Evolutionary conservation across 2,329 filamentous ascomycete species (phyloP).

Genomic region (Coniochaeta ligniaria): DNA sequence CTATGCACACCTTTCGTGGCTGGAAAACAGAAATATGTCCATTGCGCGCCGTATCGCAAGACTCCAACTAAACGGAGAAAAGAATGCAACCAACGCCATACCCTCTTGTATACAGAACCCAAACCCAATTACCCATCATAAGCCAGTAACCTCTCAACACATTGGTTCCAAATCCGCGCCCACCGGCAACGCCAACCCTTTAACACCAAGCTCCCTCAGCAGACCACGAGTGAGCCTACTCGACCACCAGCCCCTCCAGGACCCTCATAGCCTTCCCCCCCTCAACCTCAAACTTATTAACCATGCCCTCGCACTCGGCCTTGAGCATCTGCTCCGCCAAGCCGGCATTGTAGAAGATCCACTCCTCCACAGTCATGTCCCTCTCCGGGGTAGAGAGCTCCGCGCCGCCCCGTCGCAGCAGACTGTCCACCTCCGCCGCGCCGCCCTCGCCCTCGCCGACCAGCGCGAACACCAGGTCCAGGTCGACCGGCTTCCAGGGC

Average conservation of each 20-base stretch:
- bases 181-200: background rate
- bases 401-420: constrained; percentile 43
- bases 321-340: constrained; percentile 74
- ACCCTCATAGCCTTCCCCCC: constrained; percentile 70
- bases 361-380: constrained; percentile 88
- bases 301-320: constrained; percentile 74
- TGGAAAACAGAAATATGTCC: too few relatives aligned
- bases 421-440: constrained; percentile 36
- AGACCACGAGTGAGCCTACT: constrained; percentile 12
- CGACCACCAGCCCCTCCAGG: constrained; percentile 64
- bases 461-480: constrained; percentile 62
- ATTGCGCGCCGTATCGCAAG: too few relatives aligned
- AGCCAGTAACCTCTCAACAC: too few relatives aligned
- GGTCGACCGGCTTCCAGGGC: constrained; percentile 67
- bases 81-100: too few relatives aligned
- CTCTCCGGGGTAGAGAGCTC: constrained; percentile 70
- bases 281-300: constrained; percentile 76
- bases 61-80: too few relatives aligned
- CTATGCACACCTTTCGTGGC: too few relatives aligned
- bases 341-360: constrained; percentile 76
- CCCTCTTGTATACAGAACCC: too few relatives aligned
- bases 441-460: constrained; percentile 14
- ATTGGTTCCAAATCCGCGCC: too few relatives aligned
- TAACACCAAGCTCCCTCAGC: background rate
- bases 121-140: too few relatives aligned